Conservation (phyloP, 495 filamentous ascomycete species). For the Darksidea phi region DNA sequence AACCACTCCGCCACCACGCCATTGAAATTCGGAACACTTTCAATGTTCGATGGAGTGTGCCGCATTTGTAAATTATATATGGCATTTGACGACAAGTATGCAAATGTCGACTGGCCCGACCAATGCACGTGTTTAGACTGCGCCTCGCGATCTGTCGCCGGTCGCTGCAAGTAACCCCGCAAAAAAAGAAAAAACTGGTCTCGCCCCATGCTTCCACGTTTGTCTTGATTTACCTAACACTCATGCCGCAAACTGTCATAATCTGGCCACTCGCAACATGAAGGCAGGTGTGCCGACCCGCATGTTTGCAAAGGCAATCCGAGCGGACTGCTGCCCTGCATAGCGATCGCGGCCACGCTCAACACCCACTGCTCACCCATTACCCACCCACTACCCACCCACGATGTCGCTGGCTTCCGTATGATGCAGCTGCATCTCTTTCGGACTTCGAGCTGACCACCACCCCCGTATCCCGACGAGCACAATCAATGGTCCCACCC, state of each 20-base stretch:
- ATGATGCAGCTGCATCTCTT: background rate
- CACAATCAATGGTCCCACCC: conserved; percentile 15
- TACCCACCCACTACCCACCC: background rate
- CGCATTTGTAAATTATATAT: background rate
- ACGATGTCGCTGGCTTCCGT: background rate
- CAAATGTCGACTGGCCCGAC: no score
- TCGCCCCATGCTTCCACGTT: no score
- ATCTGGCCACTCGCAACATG: no score
- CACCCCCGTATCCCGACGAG: conserved; percentile 16
- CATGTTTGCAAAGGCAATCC: no score
- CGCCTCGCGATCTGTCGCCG: background rate
- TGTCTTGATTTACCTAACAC: no score
- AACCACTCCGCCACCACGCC: conserved; percentile 45
- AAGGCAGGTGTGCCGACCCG: no score
- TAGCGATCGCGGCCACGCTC: no score
- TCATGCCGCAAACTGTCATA: no score
- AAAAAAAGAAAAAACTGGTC: no score
- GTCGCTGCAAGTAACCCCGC: background rate
- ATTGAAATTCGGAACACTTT: background rate
- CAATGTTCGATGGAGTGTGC: background rate
- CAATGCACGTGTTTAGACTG: background rate
- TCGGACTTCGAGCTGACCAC: conserved; percentile 33
- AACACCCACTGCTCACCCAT: background rate
- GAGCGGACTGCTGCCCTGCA: no score
- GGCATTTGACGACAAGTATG: no score